Evolutionary conservation across 2,329 filamentous ascomycete species (phyloP).

Genomic region (Ophiostoma sp.): DNA sequence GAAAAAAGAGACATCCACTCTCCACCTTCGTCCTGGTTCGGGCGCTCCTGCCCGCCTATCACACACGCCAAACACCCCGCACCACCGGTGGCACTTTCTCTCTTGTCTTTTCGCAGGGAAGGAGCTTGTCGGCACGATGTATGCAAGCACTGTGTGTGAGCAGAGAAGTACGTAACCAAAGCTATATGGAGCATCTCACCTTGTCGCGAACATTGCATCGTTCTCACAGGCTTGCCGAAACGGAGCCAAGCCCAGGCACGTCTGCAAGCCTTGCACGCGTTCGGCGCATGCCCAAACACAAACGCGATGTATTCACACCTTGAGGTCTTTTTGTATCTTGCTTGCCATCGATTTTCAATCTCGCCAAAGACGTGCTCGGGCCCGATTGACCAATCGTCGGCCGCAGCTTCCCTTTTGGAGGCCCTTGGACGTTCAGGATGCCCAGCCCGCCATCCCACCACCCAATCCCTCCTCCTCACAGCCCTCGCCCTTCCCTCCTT

Average conservation of each 20-base stretch:
- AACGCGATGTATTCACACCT: background rate
- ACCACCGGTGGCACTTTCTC: background rate
- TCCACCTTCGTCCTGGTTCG: background rate
- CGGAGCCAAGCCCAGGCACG: background rate
- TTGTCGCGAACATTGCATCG: slow-evolving; percentile 5
- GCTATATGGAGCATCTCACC: background rate
- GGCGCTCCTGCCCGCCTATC: slow-evolving; percentile 17
- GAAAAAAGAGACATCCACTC: background rate
- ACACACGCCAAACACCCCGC: slow-evolving; percentile 12
- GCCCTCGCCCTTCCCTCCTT: background rate
- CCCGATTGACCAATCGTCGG: slow-evolving; percentile 19
- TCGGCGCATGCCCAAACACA: too few relatives aligned
- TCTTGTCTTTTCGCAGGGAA: background rate
- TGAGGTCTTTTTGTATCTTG: background rate
- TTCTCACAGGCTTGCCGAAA: background rate
- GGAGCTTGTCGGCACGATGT: slow-evolving; percentile 12
- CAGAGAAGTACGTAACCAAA: background rate
- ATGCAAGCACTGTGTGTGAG: slow-evolving; percentile 2
- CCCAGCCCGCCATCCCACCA: background rate
- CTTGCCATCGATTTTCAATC: background rate
- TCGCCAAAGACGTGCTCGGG: slow-evolving; percentile 4
- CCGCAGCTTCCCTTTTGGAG: background rate
- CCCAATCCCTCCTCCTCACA: background rate
- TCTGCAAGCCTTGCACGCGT: background rate
- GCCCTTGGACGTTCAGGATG: background rate